Percentiles rank a stretch among this genome's conserved stretches.
Evolutionary conservation across 129 eudicot species (phyloP).

Genomic region (Heracleum sosnowskyi): DNA sequence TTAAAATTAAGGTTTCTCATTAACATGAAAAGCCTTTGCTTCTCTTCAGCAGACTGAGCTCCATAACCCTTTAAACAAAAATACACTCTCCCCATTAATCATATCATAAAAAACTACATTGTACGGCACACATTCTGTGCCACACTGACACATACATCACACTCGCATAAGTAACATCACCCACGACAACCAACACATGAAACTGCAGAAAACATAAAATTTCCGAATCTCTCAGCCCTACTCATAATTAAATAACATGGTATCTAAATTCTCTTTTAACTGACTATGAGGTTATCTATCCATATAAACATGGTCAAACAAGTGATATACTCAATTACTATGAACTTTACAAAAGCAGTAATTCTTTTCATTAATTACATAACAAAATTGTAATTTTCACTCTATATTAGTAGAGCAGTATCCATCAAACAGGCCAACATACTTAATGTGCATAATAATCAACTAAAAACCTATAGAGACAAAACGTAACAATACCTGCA

Average conservation of each 20-base stretch:
- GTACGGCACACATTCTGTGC: not conserved
- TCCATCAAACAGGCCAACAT: not conserved
- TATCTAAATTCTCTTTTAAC: not conserved
- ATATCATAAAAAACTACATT: not conserved
- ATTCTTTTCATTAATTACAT: not conserved
- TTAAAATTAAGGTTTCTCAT: slow-evolving; percentile 86
- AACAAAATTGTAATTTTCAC: not conserved
- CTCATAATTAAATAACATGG: not conserved
- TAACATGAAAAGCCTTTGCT: slow-evolving; percentile 81
- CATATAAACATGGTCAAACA: not conserved
- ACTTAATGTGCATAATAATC: not conserved
- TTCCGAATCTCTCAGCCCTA: not conserved
- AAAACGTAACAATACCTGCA: slow-evolving; percentile 37
- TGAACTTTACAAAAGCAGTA: not conserved
- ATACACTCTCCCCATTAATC: slow-evolving; percentile 5
- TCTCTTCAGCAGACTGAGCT: slow-evolving; percentile 70
- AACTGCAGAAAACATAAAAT: not conserved
- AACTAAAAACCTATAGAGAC: not conserved
- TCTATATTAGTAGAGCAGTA: not conserved
- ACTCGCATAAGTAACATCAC: not conserved
- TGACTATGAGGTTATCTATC: too few relatives aligned
- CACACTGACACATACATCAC: not conserved
- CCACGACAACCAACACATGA: not conserved
- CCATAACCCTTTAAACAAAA: slow-evolving; percentile 45
- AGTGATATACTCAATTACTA: not conserved